Conservation (phyloP, 495 filamentous ascomycete species). For the Hyaloscypha bicolor region DNA sequence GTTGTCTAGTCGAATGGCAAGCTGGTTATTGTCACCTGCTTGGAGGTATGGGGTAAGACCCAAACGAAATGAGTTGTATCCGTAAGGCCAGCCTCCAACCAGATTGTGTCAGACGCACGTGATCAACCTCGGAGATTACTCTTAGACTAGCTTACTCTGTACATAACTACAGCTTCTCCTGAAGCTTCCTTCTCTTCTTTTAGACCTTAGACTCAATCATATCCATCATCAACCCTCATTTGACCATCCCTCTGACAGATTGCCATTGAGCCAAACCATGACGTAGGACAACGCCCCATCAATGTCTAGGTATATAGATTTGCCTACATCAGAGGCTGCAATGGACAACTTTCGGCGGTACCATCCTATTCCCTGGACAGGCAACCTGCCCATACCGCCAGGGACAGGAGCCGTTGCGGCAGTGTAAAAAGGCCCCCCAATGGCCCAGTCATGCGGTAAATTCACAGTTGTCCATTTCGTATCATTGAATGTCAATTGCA, state of each 20-base stretch:
- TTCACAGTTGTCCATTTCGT: constrained; percentile 39
- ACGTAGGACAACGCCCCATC: constrained; percentile 54
- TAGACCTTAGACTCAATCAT: too few relatives aligned
- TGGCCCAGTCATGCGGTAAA: constrained; percentile 53
- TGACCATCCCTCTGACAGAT: constrained; percentile 26
- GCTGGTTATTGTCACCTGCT: constrained; percentile 40
- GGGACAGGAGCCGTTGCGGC: constrained; percentile 43
- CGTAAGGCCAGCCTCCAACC: constrained; percentile 37
- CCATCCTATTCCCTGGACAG: constrained; percentile 50
- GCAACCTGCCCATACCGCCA: constrained; percentile 60
- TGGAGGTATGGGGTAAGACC: constrained; percentile 49
- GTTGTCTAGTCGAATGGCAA: constrained; percentile 53
- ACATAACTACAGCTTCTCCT: too few relatives aligned
- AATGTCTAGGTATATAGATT: constrained; percentile 47
- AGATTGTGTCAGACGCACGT: too few relatives aligned
- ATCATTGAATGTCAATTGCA: constrained; percentile 41
- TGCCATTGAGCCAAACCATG: constrained; percentile 49
- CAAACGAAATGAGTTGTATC: constrained; percentile 50
- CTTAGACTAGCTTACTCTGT: too few relatives aligned
- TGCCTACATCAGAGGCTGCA: constrained; percentile 34
- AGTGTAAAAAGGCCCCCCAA: constrained; percentile 44
- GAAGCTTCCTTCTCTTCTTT: too few relatives aligned
- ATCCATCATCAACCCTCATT: too few relatives aligned
- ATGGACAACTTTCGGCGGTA: constrained; percentile 46
- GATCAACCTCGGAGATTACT: too few relatives aligned